Evolutionary conservation across 129 eudicot species (phyloP).

Genomic region (Arctium minus): DNA sequence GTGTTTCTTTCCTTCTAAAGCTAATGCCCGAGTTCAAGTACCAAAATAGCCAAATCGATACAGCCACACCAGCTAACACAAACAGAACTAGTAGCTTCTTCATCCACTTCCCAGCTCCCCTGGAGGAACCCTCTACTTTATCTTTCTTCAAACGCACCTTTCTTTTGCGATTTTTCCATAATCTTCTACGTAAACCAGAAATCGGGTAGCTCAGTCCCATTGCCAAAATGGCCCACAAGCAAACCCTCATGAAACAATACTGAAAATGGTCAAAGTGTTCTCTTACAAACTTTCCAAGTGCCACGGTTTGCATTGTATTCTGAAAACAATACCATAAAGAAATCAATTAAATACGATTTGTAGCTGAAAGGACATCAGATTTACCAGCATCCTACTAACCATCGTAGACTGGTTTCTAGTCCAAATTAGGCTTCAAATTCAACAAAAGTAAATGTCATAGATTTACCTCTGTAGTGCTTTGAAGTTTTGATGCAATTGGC

Average conservation of each 20-base stretch:
- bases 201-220: slow-evolving; percentile 37
- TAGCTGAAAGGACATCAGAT: not conserved
- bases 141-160: slow-evolving; percentile 32
- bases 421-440: not conserved
- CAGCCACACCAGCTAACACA: slow-evolving; percentile 42
- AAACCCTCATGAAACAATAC: slow-evolving; percentile 25
- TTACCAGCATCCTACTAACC: not conserved
- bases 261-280: slow-evolving; percentile 13
- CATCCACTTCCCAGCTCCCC: slow-evolving; percentile 64
- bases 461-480: slow-evolving; percentile 9
- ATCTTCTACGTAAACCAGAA: slow-evolving; percentile 16
- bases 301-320: slow-evolving; percentile 12
- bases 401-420: not conserved
- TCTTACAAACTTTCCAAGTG: slow-evolving; percentile 10
- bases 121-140: slow-evolving; percentile 33
- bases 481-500: slow-evolving; percentile 11
- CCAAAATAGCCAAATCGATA: slow-evolving; percentile 54
- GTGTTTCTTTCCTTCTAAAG: slow-evolving; percentile 62
- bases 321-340: slow-evolving; percentile 18
- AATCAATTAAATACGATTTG: not conserved
- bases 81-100: slow-evolving; percentile 45
- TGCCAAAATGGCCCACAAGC: slow-evolving; percentile 45
- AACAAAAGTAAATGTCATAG: not conserved
- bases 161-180: slow-evolving; percentile 34
- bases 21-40: slow-evolving; percentile 40